Conservation (phyloP, 495 filamentous ascomycete genomes). For the Lentithecium fluviatile region DNA sequence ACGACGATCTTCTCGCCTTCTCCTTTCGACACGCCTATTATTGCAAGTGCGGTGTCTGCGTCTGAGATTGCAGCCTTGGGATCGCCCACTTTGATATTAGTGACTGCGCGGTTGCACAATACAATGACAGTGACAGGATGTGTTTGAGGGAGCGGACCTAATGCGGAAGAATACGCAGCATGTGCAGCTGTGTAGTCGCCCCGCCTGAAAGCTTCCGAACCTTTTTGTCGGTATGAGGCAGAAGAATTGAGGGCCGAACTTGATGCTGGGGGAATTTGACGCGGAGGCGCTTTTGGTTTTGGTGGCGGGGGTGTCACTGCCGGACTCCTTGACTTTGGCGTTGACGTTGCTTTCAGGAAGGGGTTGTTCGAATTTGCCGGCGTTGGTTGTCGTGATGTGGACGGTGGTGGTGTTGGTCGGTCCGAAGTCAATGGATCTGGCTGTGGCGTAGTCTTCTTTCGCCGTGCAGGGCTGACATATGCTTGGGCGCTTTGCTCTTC, state of each 20-base stretch:
- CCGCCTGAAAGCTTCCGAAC: constrained; percentile 85
- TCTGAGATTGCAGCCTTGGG: constrained; percentile 80
- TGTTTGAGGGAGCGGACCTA: constrained; percentile 68
- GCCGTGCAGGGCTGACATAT: constrained; percentile 85
- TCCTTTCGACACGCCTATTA: constrained; percentile 78
- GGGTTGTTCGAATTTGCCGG: constrained; percentile 32
- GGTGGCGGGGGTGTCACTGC: constrained; percentile 33
- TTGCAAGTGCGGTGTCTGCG: constrained; percentile 71
- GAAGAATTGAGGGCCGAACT: constrained; percentile 67
- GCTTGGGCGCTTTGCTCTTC: constrained; percentile 82
- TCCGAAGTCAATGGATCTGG: constrained; percentile 14
- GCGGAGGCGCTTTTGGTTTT: constrained; percentile 52
- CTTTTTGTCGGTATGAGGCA: constrained; percentile 70
- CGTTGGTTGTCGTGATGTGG: constrained; percentile 24
- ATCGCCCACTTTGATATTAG: constrained; percentile 83
- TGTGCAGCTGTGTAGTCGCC: constrained; percentile 89
- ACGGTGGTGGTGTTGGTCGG: constrained; percentile 33
- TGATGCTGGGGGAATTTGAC: constrained; percentile 68
- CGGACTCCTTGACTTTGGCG: constrained; percentile 25
- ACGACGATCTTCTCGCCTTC: constrained; percentile 76
- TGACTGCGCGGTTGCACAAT: constrained; percentile 88
- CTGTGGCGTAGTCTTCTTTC: constrained; percentile 56
- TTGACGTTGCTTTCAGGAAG: constrained; percentile 21
- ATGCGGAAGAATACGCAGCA: constrained; percentile 72
- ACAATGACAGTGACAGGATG: constrained; percentile 85